Evolutionary conservation across 2,329 filamentous ascomycete genomes (phyloP).

Genomic region (Fusarium coffeatum): DNA sequence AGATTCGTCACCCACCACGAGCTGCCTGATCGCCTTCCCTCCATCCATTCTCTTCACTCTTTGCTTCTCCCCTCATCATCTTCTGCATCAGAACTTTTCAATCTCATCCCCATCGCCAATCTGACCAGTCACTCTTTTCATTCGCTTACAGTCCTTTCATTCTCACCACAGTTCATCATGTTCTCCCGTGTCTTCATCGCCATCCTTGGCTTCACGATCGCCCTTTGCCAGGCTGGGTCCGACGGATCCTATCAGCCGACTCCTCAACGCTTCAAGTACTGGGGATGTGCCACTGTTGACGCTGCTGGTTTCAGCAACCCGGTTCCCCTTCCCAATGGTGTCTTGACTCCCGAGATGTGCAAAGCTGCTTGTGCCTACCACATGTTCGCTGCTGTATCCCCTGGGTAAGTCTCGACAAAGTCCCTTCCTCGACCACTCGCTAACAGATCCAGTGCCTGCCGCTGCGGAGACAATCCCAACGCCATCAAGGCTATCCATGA

Average conservation of each 20-base stretch:
- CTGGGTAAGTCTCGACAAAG: slow-evolving; percentile 44
- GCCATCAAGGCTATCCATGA: slow-evolving; percentile 48
- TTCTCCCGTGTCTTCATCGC: slow-evolving; percentile 36
- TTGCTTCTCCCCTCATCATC: background rate
- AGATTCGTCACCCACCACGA: background rate
- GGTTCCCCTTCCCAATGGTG: slow-evolving; percentile 22
- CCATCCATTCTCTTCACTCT: background rate
- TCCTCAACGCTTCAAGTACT: slow-evolving; percentile 38
- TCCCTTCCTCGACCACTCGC: rapidly evolving
- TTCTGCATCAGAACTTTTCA: background rate
- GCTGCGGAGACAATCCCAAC: slow-evolving; percentile 50
- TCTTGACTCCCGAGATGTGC: slow-evolving; percentile 38
- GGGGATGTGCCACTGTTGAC: slow-evolving; percentile 43
- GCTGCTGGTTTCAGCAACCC: slow-evolving; percentile 26
- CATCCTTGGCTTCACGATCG: slow-evolving; percentile 31
- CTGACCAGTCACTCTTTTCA: background rate
- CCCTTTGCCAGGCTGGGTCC: slow-evolving; percentile 28
- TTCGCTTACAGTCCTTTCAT: background rate
- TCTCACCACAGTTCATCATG: slow-evolving; percentile 36
- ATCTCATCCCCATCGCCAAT: background rate
- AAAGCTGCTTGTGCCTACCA: slow-evolving; percentile 34
- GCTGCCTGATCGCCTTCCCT: background rate
- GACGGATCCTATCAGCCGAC: slow-evolving; percentile 11
- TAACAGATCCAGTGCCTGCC: slow-evolving; percentile 49
- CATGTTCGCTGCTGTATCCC: slow-evolving; percentile 45